Evolutionary conservation across 2,329 filamentous ascomycete genomes (phyloP).

Genomic region (Monilinia laxa): DNA sequence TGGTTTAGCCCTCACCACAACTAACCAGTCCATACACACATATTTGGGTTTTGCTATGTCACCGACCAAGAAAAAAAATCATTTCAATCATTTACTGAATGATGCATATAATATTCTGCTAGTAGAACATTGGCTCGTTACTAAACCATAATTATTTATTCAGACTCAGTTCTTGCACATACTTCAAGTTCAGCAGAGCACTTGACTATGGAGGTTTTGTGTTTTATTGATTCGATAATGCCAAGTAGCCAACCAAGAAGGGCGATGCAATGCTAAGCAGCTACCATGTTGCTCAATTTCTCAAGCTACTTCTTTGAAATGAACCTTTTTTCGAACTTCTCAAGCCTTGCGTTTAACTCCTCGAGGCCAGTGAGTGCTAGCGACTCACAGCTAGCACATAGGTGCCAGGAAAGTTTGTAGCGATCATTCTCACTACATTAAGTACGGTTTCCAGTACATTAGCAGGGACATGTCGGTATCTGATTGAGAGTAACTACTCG

Average conservation of each 20-base stretch:
- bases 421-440: not conserved
- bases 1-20: not conserved
- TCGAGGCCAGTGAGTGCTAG: not conserved
- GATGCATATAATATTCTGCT: not conserved
- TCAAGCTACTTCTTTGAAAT: not conserved
- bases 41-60: not conserved
- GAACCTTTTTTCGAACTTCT: not conserved
- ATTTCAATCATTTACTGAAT: not conserved
- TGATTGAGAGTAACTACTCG: not conserved
- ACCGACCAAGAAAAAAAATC: not conserved
- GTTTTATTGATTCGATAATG: not conserved
- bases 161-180: not conserved
- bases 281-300: not conserved
- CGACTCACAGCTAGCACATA: not conserved
- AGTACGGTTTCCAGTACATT: not conserved
- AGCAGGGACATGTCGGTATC: not conserved
- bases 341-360: not conserved
- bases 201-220: not conserved
- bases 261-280: not conserved
- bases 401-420: not conserved
- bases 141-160: not conserved
- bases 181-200: not conserved
- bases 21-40: not conserved
- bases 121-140: not conserved
- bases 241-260: not conserved